Evolutionary conservation across 1,139 yeast genomes (phyloP).

Genomic region (Trichomonascaceae sp.): DNA sequence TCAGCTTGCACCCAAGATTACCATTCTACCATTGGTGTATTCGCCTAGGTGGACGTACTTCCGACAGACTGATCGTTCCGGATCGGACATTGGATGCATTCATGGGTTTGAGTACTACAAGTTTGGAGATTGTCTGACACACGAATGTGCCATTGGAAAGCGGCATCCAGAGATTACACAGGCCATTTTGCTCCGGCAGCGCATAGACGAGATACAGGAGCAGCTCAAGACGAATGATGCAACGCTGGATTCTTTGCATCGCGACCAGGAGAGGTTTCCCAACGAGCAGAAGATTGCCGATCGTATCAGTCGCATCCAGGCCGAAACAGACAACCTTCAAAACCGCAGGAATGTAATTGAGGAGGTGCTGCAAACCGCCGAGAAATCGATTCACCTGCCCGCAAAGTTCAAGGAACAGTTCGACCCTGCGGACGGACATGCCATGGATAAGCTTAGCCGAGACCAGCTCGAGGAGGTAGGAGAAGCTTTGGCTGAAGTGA

Average conservation of each 20-base stretch:
- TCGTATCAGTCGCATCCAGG: conserved; percentile 20
- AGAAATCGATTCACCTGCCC: conserved; percentile 6
- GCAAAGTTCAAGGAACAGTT: conserved; percentile 7
- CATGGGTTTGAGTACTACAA: conserved; percentile 30
- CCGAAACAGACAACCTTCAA: conserved; percentile 27
- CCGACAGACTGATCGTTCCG: conserved; percentile 42
- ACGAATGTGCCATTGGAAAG: conserved; percentile 50
- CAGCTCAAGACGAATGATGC: conserved; percentile 31
- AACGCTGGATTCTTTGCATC: conserved; percentile 24
- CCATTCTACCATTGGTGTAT: conserved; percentile 49
- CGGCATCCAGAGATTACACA: conserved; percentile 24
- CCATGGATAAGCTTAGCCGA: not conserved
- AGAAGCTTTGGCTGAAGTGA: conserved; percentile 6
- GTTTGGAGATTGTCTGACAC: conserved; percentile 58
- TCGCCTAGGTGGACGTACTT: conserved; percentile 70
- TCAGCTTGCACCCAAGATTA: conserved; percentile 41
- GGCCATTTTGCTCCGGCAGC: conserved; percentile 17
- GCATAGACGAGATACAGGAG: conserved; percentile 30
- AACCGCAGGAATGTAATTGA: conserved; percentile 17
- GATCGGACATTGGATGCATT: conserved; percentile 13
- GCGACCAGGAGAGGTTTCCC: conserved; percentile 16
- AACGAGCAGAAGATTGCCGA: conserved; percentile 13
- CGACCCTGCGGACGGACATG: conserved; percentile 1
- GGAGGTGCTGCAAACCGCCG: not conserved
- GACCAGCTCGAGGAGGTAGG: conserved; percentile 4